Percentiles rank a stretch among this genome's conserved stretches.
phyloP scores from a whole-genome alignment of 495 filamentous ascomycete species.

The Talaromyces borbonicus region DNA sequence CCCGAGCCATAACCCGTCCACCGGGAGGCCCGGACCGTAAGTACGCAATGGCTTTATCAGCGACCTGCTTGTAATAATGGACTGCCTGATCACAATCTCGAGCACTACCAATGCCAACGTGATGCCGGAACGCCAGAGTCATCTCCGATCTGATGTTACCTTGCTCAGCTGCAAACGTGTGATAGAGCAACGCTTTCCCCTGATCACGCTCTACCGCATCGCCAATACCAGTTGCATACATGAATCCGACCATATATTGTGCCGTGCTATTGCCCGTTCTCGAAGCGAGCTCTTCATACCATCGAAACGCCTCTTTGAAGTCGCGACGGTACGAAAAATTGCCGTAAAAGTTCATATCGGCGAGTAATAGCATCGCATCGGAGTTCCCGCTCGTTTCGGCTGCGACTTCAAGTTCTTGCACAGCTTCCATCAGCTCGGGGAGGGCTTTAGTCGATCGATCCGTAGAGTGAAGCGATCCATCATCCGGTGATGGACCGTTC shows the following conservation, averaged over 20 bases:
- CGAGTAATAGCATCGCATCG: conserved; percentile 84
- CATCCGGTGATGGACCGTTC: conserved; percentile 30
- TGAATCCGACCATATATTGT: conserved; percentile 89
- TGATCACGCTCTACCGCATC: conserved; percentile 78
- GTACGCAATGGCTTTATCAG: conserved; percentile 84
- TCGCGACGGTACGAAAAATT: conserved; percentile 84
- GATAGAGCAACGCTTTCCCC: conserved; percentile 84
- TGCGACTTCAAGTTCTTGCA: conserved; percentile 65
- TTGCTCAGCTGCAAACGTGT: conserved; percentile 82
- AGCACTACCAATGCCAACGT: conserved; percentile 73
- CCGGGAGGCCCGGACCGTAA: conserved; percentile 85
- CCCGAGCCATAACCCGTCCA: conserved; percentile 61
- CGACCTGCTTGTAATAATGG: conserved; percentile 84
- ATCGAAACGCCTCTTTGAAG: conserved; percentile 69
- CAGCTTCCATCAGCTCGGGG: conserved; percentile 39
- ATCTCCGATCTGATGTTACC: conserved; percentile 85
- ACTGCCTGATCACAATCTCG: conserved; percentile 79
- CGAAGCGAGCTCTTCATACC: conserved; percentile 70
- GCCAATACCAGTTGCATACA: conserved; percentile 90
- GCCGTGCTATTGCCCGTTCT: conserved; percentile 81
- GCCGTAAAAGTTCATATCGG: conserved; percentile 94
- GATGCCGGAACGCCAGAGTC: conserved; percentile 82
- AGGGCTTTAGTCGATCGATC: conserved; percentile 19
- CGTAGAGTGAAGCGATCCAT: conserved; percentile 13
- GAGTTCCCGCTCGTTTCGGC: conserved; percentile 59